Percentiles rank a stretch among this genome's conserved stretches.
Evolutionary conservation across 805 yeast species (phyloP).

Genomic region (Ogataea ganodermae): DNA sequence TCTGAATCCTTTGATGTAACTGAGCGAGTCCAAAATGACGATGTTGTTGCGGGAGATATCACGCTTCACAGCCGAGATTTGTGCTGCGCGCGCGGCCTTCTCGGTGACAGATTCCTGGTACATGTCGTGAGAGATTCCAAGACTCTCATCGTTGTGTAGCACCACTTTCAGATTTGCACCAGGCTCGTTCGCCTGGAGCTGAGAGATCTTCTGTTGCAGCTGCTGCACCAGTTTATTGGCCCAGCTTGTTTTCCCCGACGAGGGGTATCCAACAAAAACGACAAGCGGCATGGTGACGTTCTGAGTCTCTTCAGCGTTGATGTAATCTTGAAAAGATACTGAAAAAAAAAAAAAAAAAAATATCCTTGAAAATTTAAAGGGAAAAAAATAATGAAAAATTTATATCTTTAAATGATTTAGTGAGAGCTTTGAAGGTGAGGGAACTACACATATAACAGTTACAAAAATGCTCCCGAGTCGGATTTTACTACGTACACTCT

Average conservation of each 20-base stretch:
- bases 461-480: too few species aligned
- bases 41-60: constrained; percentile 66
- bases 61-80: constrained; percentile 86
- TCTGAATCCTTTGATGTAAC: constrained; percentile 92
- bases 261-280: constrained; percentile 81
- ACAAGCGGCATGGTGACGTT: constrained; percentile 96
- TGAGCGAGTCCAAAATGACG: constrained; percentile 82
- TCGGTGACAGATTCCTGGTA: constrained; percentile 77
- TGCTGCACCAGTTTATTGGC: constrained; percentile 55
- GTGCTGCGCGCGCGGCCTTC: constrained; percentile 78
- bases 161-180: constrained; percentile 62
- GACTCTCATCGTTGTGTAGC: constrained; percentile 73
- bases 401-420: too few species aligned
- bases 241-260: constrained; percentile 79
- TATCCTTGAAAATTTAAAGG: too few species aligned
- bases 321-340: too few species aligned
- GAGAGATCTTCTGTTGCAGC: constrained; percentile 49
- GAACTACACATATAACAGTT: too few species aligned
- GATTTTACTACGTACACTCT: too few species aligned
- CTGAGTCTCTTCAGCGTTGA: too few species aligned
- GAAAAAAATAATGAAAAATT: too few species aligned
- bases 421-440: too few species aligned
- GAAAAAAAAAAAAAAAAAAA: too few species aligned
- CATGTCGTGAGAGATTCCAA: constrained; percentile 68
- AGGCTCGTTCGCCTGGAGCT: constrained; percentile 42